Evolutionary conservation across 2,329 filamentous ascomycete genomes (phyloP), one percentile per base, ranked within the genome.

Genomic region (Diplodia sapinea): DNA sequence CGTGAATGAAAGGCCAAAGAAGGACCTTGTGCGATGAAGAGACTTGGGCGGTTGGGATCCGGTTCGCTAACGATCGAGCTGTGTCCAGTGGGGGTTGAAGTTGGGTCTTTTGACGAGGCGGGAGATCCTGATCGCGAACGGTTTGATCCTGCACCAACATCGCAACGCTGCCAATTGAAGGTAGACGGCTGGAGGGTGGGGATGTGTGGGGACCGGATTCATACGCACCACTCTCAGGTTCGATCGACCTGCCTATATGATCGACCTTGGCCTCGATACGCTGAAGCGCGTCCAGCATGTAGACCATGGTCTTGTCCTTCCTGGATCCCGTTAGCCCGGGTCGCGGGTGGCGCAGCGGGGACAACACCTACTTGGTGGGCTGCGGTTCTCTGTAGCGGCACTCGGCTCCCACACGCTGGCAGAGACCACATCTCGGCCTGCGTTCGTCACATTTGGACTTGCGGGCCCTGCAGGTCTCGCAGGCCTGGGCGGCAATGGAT

Each of bases 11-110:
- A 2, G 70, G 70, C 70, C 70, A 72, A 13, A 71, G 68, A 11
- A 72, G 59, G 47, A 72, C 57, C 26, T 71, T 71, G 50, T 72
- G 70, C 12, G 70, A 69, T 20, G 70, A 54, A 29, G 70, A 71
- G 13, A 72, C 33, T 49, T 69, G 66, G 6, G 61, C 52, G 51
- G 55, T 8, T 13, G 65, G 33, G 23, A 23, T 36, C 23, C 38
- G 40, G 23, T n/a, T 23, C 2, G 36, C 50, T 38, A 4, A 29
- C 47, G 31, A n/a, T 6, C 50, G 43, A 3, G 26, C 29, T 2
- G 38, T 33, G 12, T 3, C n/a, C 29, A 49, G 12, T 13, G 66
- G 23, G 52, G 15, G 26, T 38, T 64, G 36, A 33, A 29, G 12
- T n/a, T 50, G 59, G 13, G 20, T 47, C 8, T 59, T 52, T 43